These are phyloP conservation scores for Boletales sp. DNA, from an alignment of 768 basidiomycete species.

Conservation along the genomic window DNA sequence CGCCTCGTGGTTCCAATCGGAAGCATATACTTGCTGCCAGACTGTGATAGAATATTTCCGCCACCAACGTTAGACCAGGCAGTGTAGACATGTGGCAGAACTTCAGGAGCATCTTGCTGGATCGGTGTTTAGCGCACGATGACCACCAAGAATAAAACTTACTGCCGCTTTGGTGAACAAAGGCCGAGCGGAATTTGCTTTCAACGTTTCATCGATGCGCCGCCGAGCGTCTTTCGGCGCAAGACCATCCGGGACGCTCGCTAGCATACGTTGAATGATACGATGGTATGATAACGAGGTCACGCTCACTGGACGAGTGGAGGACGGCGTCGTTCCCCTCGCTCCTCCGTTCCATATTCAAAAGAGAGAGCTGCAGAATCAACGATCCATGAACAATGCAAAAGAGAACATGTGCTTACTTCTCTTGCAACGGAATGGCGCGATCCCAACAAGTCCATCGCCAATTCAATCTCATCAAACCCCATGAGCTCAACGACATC, in stretches of 20 bases:
- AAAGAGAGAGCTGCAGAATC: slow-evolving; percentile 14
- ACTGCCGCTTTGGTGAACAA: slow-evolving; percentile 59
- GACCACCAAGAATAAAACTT: slow-evolving; percentile 10
- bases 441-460: slow-evolving; percentile 62
- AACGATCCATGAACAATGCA: not conserved
- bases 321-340: not conserved
- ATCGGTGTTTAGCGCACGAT: slow-evolving; percentile 7
- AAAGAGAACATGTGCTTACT: slow-evolving; percentile 33
- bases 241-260: slow-evolving; percentile 27
- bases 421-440: slow-evolving; percentile 47
- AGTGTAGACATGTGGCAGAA: slow-evolving; percentile 87
- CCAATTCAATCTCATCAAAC: slow-evolving; percentile 78
- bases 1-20: slow-evolving; percentile 78
- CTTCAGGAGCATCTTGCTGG: slow-evolving; percentile 54
- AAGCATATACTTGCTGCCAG: slow-evolving; percentile 75
- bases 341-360: not conserved
- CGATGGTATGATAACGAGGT: not conserved
- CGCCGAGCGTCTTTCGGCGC: slow-evolving; percentile 47
- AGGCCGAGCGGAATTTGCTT: slow-evolving; percentile 61
- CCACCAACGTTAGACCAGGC: slow-evolving; percentile 56
- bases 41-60: slow-evolving; percentile 57
- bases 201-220: slow-evolving; percentile 59
- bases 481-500: slow-evolving; percentile 81
- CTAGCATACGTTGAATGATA: not conserved
- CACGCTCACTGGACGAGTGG: slow-evolving; percentile 8